Evolutionary conservation across 495 filamentous ascomycete species (phyloP), one percentile per base, ranked within the genome.

Genomic region (Penicillium canariense): DNA sequence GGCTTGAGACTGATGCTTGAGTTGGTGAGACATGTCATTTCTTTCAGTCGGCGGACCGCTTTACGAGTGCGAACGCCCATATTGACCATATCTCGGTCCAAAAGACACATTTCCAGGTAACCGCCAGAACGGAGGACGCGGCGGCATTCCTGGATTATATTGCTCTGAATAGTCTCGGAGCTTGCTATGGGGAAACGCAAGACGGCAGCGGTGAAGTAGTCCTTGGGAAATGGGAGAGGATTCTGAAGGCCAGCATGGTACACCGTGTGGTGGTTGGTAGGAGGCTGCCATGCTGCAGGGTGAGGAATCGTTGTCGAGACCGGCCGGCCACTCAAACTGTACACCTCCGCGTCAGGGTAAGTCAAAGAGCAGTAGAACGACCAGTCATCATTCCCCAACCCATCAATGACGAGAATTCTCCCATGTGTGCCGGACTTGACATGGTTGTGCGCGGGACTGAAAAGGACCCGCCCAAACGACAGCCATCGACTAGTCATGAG

Each of bases 301-400:
- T 77, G 67, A 34, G 67, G 68, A 46, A 65, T 62, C 18, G 62
- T 52, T 25, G 72, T 62, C 2, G 68, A 65, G 15, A 69, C 61
- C 20, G 68, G 65, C 8, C 67, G 67, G 17, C 68, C 68, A 50
- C 65, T 74, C 25, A 66, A 79, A 63, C 90, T 95, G 77, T 96
- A 96, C 53, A 98, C 86, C 17, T 85, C 87, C 0, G 89, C 88
- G 26, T 80, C 80, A 1, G 89, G 89, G 59, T 98, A 97, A 2
- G 91, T 95, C 66, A 96, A 80, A 12, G 94, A 90, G 45, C 89
- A 92, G 68, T 96, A 98, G 72, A 95, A 97, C 3, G 92, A 96
- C 95, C 95, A 99, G 68, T 99, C 95, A 60, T 94, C 85, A 55
- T 85, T 89, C 43, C 87, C 89, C 26, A 98, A 82, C 10, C 95